Evolutionary conservation across 345 rosid genomes (phyloP).

Genomic region (Rhodamnia rubescens): DNA sequence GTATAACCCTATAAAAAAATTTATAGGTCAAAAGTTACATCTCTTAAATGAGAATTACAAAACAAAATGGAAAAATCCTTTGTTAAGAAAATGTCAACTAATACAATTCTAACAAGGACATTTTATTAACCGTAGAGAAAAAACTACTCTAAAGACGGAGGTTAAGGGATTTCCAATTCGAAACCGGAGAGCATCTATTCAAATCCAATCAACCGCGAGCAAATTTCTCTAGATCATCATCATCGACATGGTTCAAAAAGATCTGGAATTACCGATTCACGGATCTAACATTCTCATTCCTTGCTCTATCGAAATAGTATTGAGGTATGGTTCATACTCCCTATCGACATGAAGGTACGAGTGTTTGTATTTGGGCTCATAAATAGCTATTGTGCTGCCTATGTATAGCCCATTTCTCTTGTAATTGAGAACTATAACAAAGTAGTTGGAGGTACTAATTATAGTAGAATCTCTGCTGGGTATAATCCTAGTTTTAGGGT

Average conservation of each 20-base stretch:
- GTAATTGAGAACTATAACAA: too few relatives aligned
- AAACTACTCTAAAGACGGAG: background rate
- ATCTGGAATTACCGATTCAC: background rate
- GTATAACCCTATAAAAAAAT: too few relatives aligned
- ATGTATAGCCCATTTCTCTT: too few relatives aligned
- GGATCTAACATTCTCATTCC: background rate
- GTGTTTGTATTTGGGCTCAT: too few relatives aligned
- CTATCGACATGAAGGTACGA: too few relatives aligned
- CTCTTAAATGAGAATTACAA: background rate
- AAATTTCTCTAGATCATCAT: background rate
- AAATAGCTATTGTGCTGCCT: too few relatives aligned
- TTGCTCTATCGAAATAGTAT: fast-evolving
- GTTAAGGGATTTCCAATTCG: background rate
- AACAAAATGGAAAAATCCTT: background rate
- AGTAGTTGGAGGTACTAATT: too few relatives aligned
- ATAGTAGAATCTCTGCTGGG: too few relatives aligned
- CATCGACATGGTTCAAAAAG: background rate
- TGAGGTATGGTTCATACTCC: too few relatives aligned
- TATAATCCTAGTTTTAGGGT: too few relatives aligned
- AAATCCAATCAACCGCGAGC: background rate
- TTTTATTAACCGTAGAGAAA: background rate
- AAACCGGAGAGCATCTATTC: background rate
- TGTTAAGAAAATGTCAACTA: background rate
- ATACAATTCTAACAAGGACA: background rate
- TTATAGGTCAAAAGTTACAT: background rate